Evolutionary conservation across 2,329 filamentous ascomycete species (phyloP), one percentile per base, ranked within the genome.

Genomic region (Colletotrichum sp.): DNA sequence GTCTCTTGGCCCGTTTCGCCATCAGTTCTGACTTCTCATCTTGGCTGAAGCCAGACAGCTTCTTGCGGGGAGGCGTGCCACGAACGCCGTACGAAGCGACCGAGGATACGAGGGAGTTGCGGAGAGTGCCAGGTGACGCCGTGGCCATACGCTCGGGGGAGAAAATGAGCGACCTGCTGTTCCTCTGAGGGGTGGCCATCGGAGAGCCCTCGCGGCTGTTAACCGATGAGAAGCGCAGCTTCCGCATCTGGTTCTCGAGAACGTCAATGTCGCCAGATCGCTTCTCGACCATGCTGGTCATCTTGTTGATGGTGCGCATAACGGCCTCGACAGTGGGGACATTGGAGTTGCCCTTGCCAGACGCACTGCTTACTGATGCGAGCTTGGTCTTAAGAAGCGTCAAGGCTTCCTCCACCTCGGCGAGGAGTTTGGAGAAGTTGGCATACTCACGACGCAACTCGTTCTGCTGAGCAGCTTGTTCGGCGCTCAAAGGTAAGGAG

Each of bases 221-320:
- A 13, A 77, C 79, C 8, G 87, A 84, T 10, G 84, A 83, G 13
- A 95, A 84, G 8, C 90, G 89, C 27, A 97, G 85, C 82, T 93
- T 95, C 75, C 94, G 93, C 86, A 99, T 92, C 82, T 98, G 95
- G 64, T 93, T 91, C 85, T 98, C 97, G 36, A 98, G 89, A 8
- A 98, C 92, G 82, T 98, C 95, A 68, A 99, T 93, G 80, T 98
- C 96, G 74, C 94, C 95, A 81, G 94, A 97, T 82, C 95, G 94
- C 86, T 95, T 95, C 87, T 98, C 95, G 0, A 94, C 94, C 93
- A 98, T 96, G 75, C 89, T 91, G 39, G 96, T 98, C 94, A 99
- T 96, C 82, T 97, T 98, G 74, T 89, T 89, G 78, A 99, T 98
- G 1, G 97, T 99, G 75, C 94, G 95, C 79, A 96, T 93, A 25